These are phyloP conservation scores for Sextonia rubra DNA, from an alignment of 164 flowering plant genomes.

Conservation along the genomic window DNA sequence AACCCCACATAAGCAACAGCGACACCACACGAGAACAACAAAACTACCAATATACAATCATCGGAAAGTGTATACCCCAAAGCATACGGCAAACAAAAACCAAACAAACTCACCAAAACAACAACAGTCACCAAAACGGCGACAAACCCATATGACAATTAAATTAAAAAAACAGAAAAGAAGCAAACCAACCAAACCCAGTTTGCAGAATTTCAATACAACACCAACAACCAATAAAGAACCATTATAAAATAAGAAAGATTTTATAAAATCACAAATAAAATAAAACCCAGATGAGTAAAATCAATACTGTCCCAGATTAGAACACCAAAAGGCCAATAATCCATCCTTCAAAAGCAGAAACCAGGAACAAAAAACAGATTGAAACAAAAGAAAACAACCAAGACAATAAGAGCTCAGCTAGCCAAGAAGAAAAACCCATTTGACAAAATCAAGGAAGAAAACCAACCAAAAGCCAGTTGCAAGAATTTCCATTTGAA, in stretches of 20 bases:
- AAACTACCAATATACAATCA: not conserved
- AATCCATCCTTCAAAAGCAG: conserved; percentile 11
- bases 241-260: not conserved
- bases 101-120: not conserved
- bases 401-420: not conserved
- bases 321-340: not conserved
- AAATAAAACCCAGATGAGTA: not conserved
- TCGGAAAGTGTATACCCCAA: not conserved
- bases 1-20: no score
- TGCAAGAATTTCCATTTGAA: not conserved
- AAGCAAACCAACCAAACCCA: not conserved
- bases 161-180: not conserved
- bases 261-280: not conserved
- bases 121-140: not conserved
- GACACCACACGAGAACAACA: not conserved
- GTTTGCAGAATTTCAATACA: not conserved
- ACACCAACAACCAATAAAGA: not conserved
- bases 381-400: not conserved
- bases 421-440: not conserved
- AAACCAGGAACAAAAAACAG: not conserved
- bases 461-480: not conserved
- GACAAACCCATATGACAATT: not conserved
- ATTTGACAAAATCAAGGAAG: not conserved
- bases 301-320: conserved; percentile 4
- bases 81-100: not conserved